Evolutionary conservation across 306 rosid genomes (phyloP).

Genomic region (Cyamopsis tetragonoloba): DNA sequence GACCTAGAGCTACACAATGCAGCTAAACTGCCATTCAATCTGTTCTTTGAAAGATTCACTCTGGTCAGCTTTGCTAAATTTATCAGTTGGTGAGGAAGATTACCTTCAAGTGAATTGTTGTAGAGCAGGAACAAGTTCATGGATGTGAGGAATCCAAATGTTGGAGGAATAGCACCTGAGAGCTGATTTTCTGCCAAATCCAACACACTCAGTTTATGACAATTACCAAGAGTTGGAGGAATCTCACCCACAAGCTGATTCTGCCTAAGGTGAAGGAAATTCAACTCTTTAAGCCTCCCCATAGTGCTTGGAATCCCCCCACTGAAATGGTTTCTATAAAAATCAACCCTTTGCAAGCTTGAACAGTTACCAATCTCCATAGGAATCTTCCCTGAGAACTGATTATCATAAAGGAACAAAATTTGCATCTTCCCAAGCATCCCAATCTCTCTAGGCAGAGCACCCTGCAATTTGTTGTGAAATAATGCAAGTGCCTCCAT

Average conservation of each 20-base stretch:
- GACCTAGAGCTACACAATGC: conserved; percentile 54
- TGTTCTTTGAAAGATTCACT: conserved; percentile 66
- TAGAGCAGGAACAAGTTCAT: conserved; percentile 66
- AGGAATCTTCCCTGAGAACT: conserved; percentile 67
- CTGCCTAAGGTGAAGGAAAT: conserved; percentile 67
- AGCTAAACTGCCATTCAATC: conserved; percentile 70
- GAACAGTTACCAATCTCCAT: conserved; percentile 79
- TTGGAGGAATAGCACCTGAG: conserved; percentile 66
- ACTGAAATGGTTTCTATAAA: conserved; percentile 58
- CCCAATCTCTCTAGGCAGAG: conserved; percentile 74
- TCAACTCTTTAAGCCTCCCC: conserved; percentile 71
- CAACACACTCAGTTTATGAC: conserved; percentile 50
- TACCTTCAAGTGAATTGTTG: conserved; percentile 88
- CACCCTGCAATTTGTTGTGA: conserved; percentile 64
- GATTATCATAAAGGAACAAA: conserved; percentile 68
- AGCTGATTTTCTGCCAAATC: conserved; percentile 79
- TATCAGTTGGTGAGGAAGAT: conserved; percentile 54
- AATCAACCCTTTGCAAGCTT: conserved; percentile 67
- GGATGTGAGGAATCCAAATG: conserved; percentile 48
- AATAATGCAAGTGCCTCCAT: conserved; percentile 47
- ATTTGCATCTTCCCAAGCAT: conserved; percentile 57
- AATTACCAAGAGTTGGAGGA: conserved; percentile 76
- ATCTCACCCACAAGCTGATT: conserved; percentile 71
- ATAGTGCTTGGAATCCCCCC: conserved; percentile 69
- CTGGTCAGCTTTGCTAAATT: conserved; percentile 56